Base-by-base conservation (phyloP, 345 rosid genomes). In the Eutrema japonicum region DNA sequence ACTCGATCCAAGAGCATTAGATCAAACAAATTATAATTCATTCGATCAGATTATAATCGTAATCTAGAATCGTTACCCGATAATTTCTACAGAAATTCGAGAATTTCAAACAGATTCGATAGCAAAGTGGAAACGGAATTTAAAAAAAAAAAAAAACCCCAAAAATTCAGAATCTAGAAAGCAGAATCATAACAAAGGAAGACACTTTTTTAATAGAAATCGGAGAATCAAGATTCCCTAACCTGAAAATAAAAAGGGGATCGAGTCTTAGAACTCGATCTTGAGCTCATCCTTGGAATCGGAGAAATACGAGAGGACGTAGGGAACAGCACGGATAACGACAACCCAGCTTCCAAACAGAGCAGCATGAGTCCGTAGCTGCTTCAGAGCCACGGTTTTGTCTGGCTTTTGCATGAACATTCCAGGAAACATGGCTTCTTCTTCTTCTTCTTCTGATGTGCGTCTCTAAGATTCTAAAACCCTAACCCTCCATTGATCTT, bases 361-460 rank as follows among this genome's bases (percentile, higher is more conserved):
- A 18, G 83, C 83, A 6, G 45, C 87, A 40, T 93, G 94, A 1
- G 70, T 10, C 74, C 76, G 81, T 6, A 90, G 81, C 90, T 93
- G 85, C 85, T 86, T 93, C 85, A 90, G 79, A 55, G 96, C 98
- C 77, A 50, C 89, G 41, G 81, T 88, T 83, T 91, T 91, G 82
- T 89, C 94, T 29, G 96, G 96, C 73, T 93, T 89, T 16, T 83
- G 73, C 91, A 83, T 72, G 59, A 93, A 86, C 93, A 89, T 86
- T 22, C 89, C 92, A 7, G 92, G 90, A 83, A 93, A 93, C 98
- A 93, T 68, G 52, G 22, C 61, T 26, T 33, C 58, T 43, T 37
- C 64, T 47, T 58, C 36, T 5, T 55, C 69, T 13, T 40, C 18
- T 40, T 51, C 71, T 47, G 40, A 33, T 65, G 32, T 73, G 35